A percentile compares a stretch with the other conserved stretches of the same genome.
Conservation (phyloP, 2,329 filamentous ascomycete genomes). For the Epichloe sp. region DNA sequence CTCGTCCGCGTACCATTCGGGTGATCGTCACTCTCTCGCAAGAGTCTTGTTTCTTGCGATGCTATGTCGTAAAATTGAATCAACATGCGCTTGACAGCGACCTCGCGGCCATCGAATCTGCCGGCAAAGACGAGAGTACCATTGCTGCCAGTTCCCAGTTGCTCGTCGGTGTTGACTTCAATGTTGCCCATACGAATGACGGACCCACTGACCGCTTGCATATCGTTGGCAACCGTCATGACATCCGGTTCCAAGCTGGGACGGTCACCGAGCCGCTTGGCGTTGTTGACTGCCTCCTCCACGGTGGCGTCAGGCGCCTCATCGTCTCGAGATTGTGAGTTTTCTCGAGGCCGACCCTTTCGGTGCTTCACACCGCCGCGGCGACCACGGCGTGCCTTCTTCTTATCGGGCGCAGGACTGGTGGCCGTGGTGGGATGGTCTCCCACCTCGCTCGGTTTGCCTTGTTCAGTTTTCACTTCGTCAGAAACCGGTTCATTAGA, state of each 20-base stretch:
- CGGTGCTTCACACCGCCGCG: constrained; percentile 58
- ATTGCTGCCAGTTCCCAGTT: constrained; percentile 73
- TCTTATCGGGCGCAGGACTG: constrained; percentile 32
- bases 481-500: neutral
- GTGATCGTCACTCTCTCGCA: constrained; percentile 91
- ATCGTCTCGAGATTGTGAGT: constrained; percentile 36
- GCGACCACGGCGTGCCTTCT: constrained; percentile 57
- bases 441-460: neutral
- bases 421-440: neutral
- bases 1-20: constrained; percentile 51
- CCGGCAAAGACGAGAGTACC: constrained; percentile 94
- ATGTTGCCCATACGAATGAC: constrained; percentile 50
- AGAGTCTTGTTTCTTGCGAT: constrained; percentile 78
- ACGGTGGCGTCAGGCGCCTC: constrained; percentile 32
- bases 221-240: constrained; percentile 41
- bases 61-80: constrained; percentile 94
- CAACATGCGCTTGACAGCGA: constrained; percentile 94
- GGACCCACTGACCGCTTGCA: constrained; percentile 45
- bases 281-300: constrained; percentile 48
- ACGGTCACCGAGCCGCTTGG: constrained; percentile 42
- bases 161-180: constrained; percentile 48
- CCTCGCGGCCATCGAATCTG: constrained; percentile 83
- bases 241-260: constrained; percentile 48
- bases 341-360: constrained; percentile 41
- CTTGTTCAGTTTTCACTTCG: neutral